These are phyloP conservation scores for Hypoxylon sp. DNA, from an alignment of 2,329 filamentous ascomycete genomes.

Conservation along the genomic window DNA sequence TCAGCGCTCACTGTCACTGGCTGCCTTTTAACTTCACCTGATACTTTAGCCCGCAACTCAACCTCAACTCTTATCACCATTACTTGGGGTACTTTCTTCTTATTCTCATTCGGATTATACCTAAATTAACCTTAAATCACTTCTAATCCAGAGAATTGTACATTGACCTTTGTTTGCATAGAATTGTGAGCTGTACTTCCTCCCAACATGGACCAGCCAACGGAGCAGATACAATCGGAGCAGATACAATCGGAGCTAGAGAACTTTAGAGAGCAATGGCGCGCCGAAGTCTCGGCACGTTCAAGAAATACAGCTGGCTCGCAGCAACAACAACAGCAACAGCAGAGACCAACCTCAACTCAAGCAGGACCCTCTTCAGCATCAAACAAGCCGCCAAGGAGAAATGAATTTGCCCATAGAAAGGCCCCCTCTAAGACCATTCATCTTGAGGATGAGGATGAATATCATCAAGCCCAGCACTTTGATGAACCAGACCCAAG, in stretches of 20 bases:
- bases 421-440: constrained; percentile 39
- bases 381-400: constrained; percentile 40
- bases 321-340: constrained; percentile 40
- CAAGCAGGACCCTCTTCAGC: constrained; percentile 43
- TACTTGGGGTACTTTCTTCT: constrained; percentile 4
- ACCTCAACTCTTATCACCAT: constrained; percentile 12
- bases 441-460: constrained; percentile 50
- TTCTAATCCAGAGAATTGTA: constrained; percentile 7
- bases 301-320: constrained; percentile 54
- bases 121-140: constrained; percentile 10
- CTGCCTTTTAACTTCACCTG: constrained; percentile 26
- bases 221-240: constrained; percentile 70
- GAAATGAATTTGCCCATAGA: constrained; percentile 40
- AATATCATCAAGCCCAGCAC: constrained; percentile 50
- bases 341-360: constrained; percentile 29
- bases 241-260: constrained; percentile 80
- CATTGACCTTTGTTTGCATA: constrained; percentile 1
- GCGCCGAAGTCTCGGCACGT: constrained; percentile 76
- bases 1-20: constrained; percentile 6
- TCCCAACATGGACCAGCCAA: constrained; percentile 47
- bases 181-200: constrained; percentile 22
- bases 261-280: constrained; percentile 88
- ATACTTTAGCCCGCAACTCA: constrained; percentile 19
- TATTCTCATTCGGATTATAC: constrained; percentile 10
- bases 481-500: constrained; percentile 54